Base-by-base conservation (phyloP, 139 green algal species). In the Haematococcus sp. region DNA sequence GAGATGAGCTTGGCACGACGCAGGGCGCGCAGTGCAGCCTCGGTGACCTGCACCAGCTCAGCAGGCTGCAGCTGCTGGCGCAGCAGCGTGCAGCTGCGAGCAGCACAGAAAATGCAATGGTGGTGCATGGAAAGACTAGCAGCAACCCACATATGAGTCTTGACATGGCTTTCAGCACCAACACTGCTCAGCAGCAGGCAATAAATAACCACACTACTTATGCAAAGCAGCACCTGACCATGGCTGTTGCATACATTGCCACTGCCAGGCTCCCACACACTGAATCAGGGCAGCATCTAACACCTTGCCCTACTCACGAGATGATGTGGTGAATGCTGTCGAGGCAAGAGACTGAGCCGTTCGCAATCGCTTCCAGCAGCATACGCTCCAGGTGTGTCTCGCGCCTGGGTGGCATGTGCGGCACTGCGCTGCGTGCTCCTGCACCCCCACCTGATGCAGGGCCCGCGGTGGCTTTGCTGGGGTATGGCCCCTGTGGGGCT, bases 351-450 rank as follows among this genome's bases (percentile, higher is more conserved):
- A 88, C 79, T 0, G 67, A 83, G 40, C 85, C 81, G 52, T 86
- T 89, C 30, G 83, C 81, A 0, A 91, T 74, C 3, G 58, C 76
- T 76, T 92, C 88, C 63, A 92, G 76, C 40, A 92, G 80, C 74
- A 91, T 70, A 20, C 81, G 80, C 81, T 92, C 73, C 71, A 92
- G 76, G 28, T 86, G 78, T 11, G 72, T 76, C 68, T 77, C 73
- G 61, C 61, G 17, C 17, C 61, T 25, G 35, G 35, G 28, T 34
- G 19, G 44, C 28, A 1, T 40, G 35, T 22, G 35, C 43, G 27
- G 20, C 66, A 46, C 31, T 46, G n/a, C 25, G 23, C 28, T 13
- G 25, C 3, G 49, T 49, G 63, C 34, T 44, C 19, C 28, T 20
- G 51, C 25, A 17, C 25, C 49, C 73, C 22, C 19, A 25, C 25